Conservation (phyloP, 495 filamentous ascomycete species). For the Hyaloscypha hepaticicola region DNA sequence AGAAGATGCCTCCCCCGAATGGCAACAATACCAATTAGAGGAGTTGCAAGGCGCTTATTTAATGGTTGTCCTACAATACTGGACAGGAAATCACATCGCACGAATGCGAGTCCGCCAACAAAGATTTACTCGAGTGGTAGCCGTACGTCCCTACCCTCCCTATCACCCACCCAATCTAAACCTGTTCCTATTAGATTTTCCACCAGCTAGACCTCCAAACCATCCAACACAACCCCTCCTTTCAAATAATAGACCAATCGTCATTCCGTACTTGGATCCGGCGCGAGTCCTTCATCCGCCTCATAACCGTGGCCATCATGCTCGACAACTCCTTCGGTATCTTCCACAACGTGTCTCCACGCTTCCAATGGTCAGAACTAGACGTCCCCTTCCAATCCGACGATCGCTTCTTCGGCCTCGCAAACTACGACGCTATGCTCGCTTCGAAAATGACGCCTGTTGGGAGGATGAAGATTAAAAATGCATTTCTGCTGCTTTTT, state of each 20-base stretch:
- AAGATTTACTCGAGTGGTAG: constrained; percentile 25
- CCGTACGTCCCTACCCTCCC: constrained; percentile 18
- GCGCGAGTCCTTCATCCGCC: constrained; percentile 27
- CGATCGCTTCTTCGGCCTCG: constrained; percentile 24
- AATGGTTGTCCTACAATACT: constrained; percentile 32
- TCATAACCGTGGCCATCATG: constrained; percentile 24
- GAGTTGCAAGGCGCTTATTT: constrained; percentile 33
- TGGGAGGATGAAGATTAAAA: constrained; percentile 27
- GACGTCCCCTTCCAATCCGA: constrained; percentile 27
- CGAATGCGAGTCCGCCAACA: constrained; percentile 30
- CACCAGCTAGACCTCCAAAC: constrained; percentile 26
- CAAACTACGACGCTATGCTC: constrained; percentile 25
- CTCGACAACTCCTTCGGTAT: constrained; percentile 32
- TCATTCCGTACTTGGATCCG: constrained; percentile 28
- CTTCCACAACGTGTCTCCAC: constrained; percentile 32
- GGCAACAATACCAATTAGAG: constrained; percentile 30
- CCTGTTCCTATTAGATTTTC: constrained; percentile 24
- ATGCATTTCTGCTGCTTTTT: constrained; percentile 28
- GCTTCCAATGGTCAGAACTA: constrained; percentile 31
- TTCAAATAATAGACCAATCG: constrained; percentile 21
- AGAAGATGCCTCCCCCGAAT: constrained; percentile 24
- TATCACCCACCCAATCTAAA: neutral
- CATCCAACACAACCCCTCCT: constrained; percentile 16
- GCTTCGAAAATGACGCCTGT: constrained; percentile 3
- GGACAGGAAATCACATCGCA: constrained; percentile 29